Evolutionary conservation across 768 basidiomycete species (phyloP).

Genomic region (Podaxis mareebaensis): DNA sequence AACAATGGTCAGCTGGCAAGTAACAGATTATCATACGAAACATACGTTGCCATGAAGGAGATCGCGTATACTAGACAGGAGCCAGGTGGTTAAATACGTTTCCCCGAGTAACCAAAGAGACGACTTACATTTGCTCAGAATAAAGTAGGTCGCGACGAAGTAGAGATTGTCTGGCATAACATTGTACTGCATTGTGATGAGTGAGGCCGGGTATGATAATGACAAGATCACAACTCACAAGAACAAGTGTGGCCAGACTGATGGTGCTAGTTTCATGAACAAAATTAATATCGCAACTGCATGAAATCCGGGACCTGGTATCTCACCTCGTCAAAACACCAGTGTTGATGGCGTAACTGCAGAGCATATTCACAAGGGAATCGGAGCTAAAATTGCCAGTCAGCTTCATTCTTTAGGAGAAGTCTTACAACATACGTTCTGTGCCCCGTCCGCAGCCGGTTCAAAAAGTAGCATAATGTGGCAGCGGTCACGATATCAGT

Average conservation of each 20-base stretch:
- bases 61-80: constrained; percentile 53
- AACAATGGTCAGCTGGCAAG: neutral
- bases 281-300: constrained; percentile 1
- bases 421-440: constrained; percentile 35
- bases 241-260: constrained; percentile 51
- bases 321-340: constrained; percentile 61
- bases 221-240: constrained; percentile 39
- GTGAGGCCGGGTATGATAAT: neutral
- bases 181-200: constrained; percentile 49
- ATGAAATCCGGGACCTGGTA: neutral
- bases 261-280: constrained; percentile 32
- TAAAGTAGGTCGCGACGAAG: constrained; percentile 63
- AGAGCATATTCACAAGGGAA: constrained; percentile 57
- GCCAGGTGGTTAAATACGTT: constrained; percentile 2
- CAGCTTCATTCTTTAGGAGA: neutral
- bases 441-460: constrained; percentile 55
- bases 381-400: constrained; percentile 44
- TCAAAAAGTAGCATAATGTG: constrained; percentile 60
- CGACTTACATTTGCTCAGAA: constrained; percentile 61
- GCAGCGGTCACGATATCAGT: constrained; percentile 63
- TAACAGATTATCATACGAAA: neutral
- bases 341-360: constrained; percentile 64
- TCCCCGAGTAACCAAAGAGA: neutral
- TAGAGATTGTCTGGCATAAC: constrained; percentile 53
- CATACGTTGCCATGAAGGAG: constrained; percentile 65